Conservation (phyloP, 805 yeast species). For the Yueomyces sinensis region DNA sequence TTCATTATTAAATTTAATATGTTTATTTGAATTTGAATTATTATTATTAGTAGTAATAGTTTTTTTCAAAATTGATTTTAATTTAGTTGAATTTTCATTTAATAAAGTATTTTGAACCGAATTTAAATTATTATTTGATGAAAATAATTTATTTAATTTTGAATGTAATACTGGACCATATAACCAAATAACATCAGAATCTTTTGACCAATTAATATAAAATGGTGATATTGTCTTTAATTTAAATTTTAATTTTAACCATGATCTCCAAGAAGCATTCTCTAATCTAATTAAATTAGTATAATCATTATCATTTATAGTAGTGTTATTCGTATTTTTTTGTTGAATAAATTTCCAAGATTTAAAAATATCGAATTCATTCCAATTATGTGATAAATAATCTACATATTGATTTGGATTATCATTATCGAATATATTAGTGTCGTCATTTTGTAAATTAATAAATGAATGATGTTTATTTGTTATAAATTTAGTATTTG, state of each 20-base stretch:
- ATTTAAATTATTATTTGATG: neutral
- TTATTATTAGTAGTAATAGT: too few species aligned
- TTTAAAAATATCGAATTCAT: conserved; percentile 80
- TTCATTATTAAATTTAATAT: conserved; percentile 83
- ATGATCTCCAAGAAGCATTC: conserved; percentile 94
- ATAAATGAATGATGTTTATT: neutral
- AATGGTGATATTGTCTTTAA: conserved; percentile 80
- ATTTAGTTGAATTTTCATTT: neutral
- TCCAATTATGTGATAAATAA: conserved; percentile 92
- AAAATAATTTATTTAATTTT: conserved; percentile 1
- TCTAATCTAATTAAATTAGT: conserved; percentile 73
- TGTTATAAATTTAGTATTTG: neutral
- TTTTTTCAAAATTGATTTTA: conserved; percentile 2
- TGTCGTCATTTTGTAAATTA: neutral
- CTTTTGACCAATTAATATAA: conserved; percentile 90
- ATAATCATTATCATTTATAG: neutral
- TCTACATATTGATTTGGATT: conserved; percentile 51
- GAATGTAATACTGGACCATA: conserved; percentile 58
- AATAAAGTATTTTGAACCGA: conserved; percentile 10
- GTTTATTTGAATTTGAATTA: conserved; percentile 29
- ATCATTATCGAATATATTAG: neutral
- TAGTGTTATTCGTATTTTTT: neutral
- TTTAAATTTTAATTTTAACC: conserved; percentile 83
- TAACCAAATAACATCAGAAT: conserved; percentile 93
- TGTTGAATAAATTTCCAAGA: conserved; percentile 77